Evolutionary conservation across 2,329 filamentous ascomycete species (phyloP).

Genomic region (Pestalotiopsis sp.): DNA sequence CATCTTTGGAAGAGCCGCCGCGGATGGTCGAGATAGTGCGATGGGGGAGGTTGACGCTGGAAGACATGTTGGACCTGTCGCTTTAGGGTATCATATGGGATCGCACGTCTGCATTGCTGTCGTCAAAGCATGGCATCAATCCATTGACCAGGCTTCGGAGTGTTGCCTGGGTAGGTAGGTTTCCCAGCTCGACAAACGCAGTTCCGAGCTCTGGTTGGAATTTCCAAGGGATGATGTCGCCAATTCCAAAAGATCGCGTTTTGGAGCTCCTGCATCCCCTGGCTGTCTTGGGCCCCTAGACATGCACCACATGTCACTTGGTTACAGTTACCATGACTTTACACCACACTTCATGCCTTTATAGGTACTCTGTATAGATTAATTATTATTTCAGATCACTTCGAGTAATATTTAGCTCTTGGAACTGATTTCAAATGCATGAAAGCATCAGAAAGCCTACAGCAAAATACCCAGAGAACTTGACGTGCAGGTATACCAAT

Average conservation of each 20-base stretch:
- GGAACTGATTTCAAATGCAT: no score
- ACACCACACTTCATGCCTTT: not conserved
- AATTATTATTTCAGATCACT: no score
- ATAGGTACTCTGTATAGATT: no score
- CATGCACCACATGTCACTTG: not conserved
- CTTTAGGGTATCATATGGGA: not conserved
- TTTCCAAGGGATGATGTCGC: slow-evolving; percentile 4
- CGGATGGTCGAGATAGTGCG: slow-evolving; percentile 62
- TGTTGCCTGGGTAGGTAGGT: no score
- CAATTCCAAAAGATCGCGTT: not conserved
- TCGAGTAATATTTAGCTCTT: no score
- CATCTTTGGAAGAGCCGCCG: slow-evolving; percentile 34
- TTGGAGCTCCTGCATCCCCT: slow-evolving; percentile 8
- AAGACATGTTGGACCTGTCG: slow-evolving; percentile 41
- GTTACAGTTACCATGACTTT: not conserved
- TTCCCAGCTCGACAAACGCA: not conserved
- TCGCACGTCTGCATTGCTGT: not conserved
- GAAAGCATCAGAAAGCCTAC: not conserved
- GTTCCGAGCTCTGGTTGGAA: not conserved
- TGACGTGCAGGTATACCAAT: not conserved
- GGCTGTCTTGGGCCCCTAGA: not conserved
- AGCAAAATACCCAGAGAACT: not conserved
- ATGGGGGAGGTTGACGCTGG: slow-evolving; percentile 53
- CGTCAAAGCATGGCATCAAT: not conserved
- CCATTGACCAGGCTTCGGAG: not conserved